phyloP scores from a whole-genome alignment of 441 rosid genomes.

The Populus hybrid region DNA sequence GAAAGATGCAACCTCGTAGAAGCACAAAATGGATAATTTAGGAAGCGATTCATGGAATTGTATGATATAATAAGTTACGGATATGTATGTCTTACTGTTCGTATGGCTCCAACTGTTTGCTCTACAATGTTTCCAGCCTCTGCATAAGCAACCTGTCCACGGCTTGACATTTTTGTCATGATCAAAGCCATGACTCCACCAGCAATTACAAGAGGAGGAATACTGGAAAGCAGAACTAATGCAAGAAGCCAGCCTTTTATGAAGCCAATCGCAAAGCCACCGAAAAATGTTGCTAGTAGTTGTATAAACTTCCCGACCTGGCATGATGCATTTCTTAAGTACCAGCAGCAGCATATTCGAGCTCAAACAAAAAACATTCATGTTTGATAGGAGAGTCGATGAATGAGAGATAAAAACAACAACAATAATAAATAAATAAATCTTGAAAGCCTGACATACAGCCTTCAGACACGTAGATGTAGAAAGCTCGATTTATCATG shows the following conservation, averaged over 20 bases:
- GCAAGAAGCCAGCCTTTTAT: constrained; percentile 59
- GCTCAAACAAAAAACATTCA: background rate
- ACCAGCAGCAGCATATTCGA: background rate
- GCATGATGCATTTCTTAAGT: background rate
- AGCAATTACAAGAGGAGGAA: constrained; percentile 53
- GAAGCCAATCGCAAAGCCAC: constrained; percentile 62
- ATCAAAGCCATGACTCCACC: constrained; percentile 49
- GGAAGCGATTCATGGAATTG: background rate
- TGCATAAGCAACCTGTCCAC: constrained; percentile 63
- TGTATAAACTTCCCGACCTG: constrained; percentile 81
- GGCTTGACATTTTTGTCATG: constrained; percentile 51
- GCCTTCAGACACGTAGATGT: no score
- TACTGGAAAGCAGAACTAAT: constrained; percentile 42
- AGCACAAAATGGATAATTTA: background rate
- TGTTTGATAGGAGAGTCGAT: background rate
- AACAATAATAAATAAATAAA: no score
- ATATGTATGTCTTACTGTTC: constrained; percentile 48
- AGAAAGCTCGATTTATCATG: no score
- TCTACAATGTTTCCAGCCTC: constrained; percentile 65
- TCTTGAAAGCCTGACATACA: background rate
- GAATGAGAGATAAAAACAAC: background rate
- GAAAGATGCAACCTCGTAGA: constrained; percentile 61
- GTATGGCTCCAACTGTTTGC: constrained; percentile 71
- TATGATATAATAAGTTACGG: background rate
- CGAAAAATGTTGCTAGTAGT: constrained; percentile 53